phyloP scores from a whole-genome alignment of 2,329 filamentous ascomycete species.

The Trichoderma endophyticum region DNA sequence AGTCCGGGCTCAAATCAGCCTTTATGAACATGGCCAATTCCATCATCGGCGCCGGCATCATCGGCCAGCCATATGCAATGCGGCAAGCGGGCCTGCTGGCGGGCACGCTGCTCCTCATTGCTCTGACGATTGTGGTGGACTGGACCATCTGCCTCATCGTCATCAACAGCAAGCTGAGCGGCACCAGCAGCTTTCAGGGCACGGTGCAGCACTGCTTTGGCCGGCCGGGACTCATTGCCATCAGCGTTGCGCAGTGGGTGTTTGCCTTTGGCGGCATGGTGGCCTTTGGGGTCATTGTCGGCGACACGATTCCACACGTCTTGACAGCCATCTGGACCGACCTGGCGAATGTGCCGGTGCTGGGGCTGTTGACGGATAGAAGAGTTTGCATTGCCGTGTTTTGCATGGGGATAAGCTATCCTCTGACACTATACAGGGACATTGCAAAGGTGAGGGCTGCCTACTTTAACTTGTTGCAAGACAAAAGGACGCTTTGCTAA shows the following conservation, averaged over 20 bases:
- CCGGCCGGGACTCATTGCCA: constrained; percentile 79
- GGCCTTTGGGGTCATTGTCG: constrained; percentile 95
- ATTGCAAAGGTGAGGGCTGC: constrained; percentile 76
- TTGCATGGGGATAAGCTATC: constrained; percentile 80
- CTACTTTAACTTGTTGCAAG: not conserved
- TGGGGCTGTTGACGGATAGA: constrained; percentile 79
- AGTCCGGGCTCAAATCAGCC: constrained; percentile 79
- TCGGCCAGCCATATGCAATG: constrained; percentile 92
- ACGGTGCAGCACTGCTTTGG: constrained; percentile 97
- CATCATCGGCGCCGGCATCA: constrained; percentile 79
- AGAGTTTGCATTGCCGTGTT: constrained; percentile 85
- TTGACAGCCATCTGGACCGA: constrained; percentile 77
- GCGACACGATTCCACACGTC: constrained; percentile 93
- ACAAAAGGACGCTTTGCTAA: not conserved
- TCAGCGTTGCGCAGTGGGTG: constrained; percentile 87
- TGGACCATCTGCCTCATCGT: constrained; percentile 98
- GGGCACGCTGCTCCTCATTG: constrained; percentile 73
- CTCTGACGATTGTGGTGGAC: constrained; percentile 80
- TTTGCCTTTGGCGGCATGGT: constrained; percentile 99
- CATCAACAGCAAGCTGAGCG: constrained; percentile 94
- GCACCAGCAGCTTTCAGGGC: constrained; percentile 89
- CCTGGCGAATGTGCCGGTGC: constrained; percentile 66
- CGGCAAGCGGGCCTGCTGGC: constrained; percentile 82
- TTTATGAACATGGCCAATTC: constrained; percentile 99
- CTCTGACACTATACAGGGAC: constrained; percentile 88